Evolutionary conservation across 495 filamentous ascomycete species (phyloP).

Genomic region (Mytilinidion resinicola): DNA sequence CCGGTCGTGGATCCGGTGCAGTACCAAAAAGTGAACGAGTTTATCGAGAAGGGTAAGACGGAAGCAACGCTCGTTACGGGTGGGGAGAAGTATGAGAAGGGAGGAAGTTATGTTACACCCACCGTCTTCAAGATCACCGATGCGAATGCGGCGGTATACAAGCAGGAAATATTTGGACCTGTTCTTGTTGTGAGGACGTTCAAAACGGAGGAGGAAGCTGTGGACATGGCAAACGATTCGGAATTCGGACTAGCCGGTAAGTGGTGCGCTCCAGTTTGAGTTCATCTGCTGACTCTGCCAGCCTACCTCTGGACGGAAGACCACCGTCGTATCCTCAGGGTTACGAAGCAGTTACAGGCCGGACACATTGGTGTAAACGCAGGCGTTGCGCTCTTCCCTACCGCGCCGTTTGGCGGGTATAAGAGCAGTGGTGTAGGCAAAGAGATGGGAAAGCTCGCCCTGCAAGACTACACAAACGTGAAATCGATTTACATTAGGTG

Average conservation of each 20-base stretch:
- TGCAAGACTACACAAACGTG: background rate
- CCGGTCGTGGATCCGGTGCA: slow-evolving; percentile 63
- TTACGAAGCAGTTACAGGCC: background rate
- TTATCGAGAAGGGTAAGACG: slow-evolving; percentile 61
- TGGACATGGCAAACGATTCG: slow-evolving; percentile 9
- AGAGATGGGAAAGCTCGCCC: background rate
- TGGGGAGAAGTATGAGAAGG: background rate
- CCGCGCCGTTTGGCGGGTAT: background rate
- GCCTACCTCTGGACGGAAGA: background rate
- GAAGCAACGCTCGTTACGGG: slow-evolving; percentile 32
- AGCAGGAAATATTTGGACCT: slow-evolving; percentile 12
- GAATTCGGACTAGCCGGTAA: slow-evolving; percentile 7
- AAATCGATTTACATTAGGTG: background rate
- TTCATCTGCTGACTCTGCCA: background rate
- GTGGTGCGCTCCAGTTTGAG: background rate
- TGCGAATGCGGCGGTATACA: background rate
- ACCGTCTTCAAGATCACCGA: background rate
- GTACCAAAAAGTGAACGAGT: slow-evolving; percentile 58
- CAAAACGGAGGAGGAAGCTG: slow-evolving; percentile 9
- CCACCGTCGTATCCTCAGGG: background rate
- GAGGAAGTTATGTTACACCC: background rate
- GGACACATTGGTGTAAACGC: background rate
- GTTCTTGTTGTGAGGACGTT: slow-evolving; percentile 3
- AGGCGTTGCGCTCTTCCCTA: background rate
- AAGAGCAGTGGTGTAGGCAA: background rate